Base-by-base conservation (phyloP, 768 basidiomycete genomes). In the Nevesoporus exiguus region DNA sequence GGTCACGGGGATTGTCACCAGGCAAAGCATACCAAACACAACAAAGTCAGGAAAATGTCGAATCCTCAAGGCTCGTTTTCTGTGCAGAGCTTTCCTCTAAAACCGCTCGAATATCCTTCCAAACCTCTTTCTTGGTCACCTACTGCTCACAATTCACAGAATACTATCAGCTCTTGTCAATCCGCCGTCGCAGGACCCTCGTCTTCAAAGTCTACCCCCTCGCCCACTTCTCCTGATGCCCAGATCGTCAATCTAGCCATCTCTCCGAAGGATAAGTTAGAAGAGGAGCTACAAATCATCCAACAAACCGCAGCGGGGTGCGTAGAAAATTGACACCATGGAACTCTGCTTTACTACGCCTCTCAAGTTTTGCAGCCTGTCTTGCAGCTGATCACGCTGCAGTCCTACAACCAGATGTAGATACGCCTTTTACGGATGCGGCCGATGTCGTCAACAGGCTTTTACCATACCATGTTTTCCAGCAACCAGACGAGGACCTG, bases 381-480 rank as follows among this genome's bases (percentile, higher is more conserved):
- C 73, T 90, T 47, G 77, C 77, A 1, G 71, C 77, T 33, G 90
- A 93, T 68, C 89, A 90, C 50, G 72, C 75, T 37, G 71, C 77
- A 15, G 80, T 80, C 15, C 61, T 82, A 47, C 77, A 81, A 48
- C 88, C 88, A 36, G 85, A 91, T 59, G 76, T 80, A 34, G 86
- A 90, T 47, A 76, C 82, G 1, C 84, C 89, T 2, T 93, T 93
- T 60, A 56, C 61, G 14, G 82, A 88, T 61, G 69, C 75, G 9
- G 63, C 71, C 6, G 90, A 93, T 64, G 85, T 76, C 3, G 75
- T 90, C 22, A 77, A 80, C n/a, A 79, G 89, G 47, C 75, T 93
- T 21, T 73, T 92, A 21, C 89, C 90, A 0, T 92, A 89, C 61
- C 90, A 93, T 63, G 70, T 92, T 47, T 90, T 85, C 59, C 86